These are phyloP conservation scores for Ecytonucleospora hepatopenaei DNA, from an alignment of 371 early-diverging fungal species.

Conservation along the genomic window DNA sequence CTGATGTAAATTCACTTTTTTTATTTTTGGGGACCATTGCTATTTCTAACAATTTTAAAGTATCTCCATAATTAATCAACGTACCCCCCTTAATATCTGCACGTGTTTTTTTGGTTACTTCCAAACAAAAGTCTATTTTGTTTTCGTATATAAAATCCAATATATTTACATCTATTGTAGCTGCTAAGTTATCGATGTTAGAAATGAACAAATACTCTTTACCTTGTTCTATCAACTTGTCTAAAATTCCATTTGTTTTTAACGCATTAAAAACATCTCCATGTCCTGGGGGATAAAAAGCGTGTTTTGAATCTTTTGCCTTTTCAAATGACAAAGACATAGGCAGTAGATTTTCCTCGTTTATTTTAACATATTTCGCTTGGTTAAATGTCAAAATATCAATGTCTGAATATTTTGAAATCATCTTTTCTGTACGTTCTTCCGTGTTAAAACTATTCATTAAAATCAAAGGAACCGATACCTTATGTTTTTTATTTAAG, in stretches of 20 bases:
- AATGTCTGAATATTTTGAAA: slow-evolving; percentile 81
- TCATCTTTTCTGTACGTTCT: slow-evolving; percentile 80
- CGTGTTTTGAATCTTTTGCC: no score
- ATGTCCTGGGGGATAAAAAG: slow-evolving; percentile 98
- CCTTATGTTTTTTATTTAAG: slow-evolving; percentile 71
- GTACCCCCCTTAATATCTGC: slow-evolving; percentile 99
- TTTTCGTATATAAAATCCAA: slow-evolving; percentile 75
- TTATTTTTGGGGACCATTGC: slow-evolving; percentile 93
- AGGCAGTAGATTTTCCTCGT: slow-evolving; percentile 76
- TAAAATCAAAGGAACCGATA: slow-evolving; percentile 82
- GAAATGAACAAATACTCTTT: slow-evolving; percentile 95
- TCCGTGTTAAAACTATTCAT: slow-evolving; percentile 99
- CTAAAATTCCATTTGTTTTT: slow-evolving; percentile 78
- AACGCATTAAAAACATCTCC: slow-evolving; percentile 92
- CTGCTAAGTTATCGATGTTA: slow-evolving; percentile 97
- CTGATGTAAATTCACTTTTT: slow-evolving; percentile 84
- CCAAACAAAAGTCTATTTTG: slow-evolving; percentile 88
- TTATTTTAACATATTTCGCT: slow-evolving; percentile 81
- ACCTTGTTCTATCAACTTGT: slow-evolving; percentile 79
- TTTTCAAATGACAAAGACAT: slow-evolving; percentile 59
- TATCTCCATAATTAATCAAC: slow-evolving; percentile 84
- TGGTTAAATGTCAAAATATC: slow-evolving; percentile 85
- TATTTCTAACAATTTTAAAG: slow-evolving; percentile 84
- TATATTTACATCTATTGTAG: slow-evolving; percentile 82
- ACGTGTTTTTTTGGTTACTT: slow-evolving; percentile 96